Evolutionary conservation across 2,329 filamentous ascomycete species (phyloP).

Genomic region (Xylariaceae sp.): DNA sequence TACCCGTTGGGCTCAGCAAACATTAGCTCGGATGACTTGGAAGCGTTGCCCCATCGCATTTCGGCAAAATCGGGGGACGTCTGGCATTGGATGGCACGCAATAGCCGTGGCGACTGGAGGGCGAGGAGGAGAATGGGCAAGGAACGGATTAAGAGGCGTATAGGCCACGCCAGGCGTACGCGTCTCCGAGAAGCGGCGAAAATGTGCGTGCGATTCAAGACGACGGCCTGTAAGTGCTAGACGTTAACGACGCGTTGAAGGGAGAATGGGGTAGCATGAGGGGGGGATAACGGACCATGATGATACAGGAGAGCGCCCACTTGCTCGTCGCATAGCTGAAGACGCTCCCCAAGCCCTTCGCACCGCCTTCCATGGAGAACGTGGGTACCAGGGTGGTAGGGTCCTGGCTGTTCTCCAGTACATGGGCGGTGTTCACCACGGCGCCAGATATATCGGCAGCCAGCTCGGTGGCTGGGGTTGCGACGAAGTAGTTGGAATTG

Average conservation of each 20-base stretch:
- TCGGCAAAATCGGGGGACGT: conserved; percentile 68
- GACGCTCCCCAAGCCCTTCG: conserved; percentile 72
- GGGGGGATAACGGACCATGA: conserved; percentile 50
- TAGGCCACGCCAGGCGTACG: conserved; percentile 67
- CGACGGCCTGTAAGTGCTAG: conserved; percentile 53
- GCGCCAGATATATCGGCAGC: conserved; percentile 37
- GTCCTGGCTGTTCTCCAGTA: conserved; percentile 40
- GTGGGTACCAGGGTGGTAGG: conserved; percentile 39
- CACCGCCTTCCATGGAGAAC: conserved; percentile 50
- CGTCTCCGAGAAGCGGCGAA: conserved; percentile 84
- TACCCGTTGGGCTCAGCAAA: conserved; percentile 65
- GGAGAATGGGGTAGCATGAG: neutral
- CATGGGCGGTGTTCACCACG: conserved; percentile 37
- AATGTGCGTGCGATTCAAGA: conserved; percentile 87
- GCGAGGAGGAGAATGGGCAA: conserved; percentile 65
- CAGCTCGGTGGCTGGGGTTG: conserved; percentile 44
- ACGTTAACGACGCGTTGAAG: conserved; percentile 11
- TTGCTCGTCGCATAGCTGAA: conserved; percentile 87
- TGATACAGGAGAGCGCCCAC: conserved; percentile 86
- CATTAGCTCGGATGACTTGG: conserved; percentile 61
- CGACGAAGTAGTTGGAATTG: conserved; percentile 41
- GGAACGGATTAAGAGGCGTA: conserved; percentile 64
- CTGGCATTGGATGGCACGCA: conserved; percentile 89
- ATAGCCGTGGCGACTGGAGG: conserved; percentile 61
- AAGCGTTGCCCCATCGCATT: conserved; percentile 63